phyloP scores from a whole-genome alignment of 106 monocot species.

The Xerophyta viscosa region DNA sequence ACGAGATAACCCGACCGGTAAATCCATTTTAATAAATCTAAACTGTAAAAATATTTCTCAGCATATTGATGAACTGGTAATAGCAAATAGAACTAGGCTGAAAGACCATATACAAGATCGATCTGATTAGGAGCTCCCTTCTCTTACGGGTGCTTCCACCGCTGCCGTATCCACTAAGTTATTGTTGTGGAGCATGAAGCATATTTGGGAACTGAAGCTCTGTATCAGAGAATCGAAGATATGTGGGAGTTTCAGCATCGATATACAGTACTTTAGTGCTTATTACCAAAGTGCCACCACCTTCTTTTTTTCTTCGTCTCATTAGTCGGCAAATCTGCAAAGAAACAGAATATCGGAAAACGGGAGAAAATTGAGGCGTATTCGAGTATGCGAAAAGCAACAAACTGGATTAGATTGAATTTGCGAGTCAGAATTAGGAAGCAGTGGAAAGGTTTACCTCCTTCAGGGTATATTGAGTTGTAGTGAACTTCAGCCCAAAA shows the following conservation, averaged over 20 bases:
- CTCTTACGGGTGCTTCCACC: neutral
- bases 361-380: neutral
- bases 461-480: constrained; percentile 74
- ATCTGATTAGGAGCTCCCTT: neutral
- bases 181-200: too few species aligned
- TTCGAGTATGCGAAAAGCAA: neutral
- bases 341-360: neutral
- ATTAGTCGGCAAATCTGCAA: constrained; percentile 32
- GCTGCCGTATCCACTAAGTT: too few species aligned
- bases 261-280: constrained; percentile 13
- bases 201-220: too few species aligned
- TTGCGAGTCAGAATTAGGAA: neutral
- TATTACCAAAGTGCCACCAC: constrained; percentile 60
- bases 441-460: constrained; percentile 23
- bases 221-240: too few species aligned
- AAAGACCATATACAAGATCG: neutral
- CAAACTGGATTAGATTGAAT: neutral
- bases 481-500: constrained; percentile 88
- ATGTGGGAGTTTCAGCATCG: too few species aligned
- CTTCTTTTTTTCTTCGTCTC: constrained; percentile 60
- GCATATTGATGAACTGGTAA: too few species aligned
- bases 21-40: too few species aligned
- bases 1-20: too few species aligned
- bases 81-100: neutral
- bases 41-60: too few species aligned